These are phyloP conservation scores for Diplocarpon rosae DNA, from an alignment of 2,329 filamentous ascomycete genomes.

Conservation along the genomic window DNA sequence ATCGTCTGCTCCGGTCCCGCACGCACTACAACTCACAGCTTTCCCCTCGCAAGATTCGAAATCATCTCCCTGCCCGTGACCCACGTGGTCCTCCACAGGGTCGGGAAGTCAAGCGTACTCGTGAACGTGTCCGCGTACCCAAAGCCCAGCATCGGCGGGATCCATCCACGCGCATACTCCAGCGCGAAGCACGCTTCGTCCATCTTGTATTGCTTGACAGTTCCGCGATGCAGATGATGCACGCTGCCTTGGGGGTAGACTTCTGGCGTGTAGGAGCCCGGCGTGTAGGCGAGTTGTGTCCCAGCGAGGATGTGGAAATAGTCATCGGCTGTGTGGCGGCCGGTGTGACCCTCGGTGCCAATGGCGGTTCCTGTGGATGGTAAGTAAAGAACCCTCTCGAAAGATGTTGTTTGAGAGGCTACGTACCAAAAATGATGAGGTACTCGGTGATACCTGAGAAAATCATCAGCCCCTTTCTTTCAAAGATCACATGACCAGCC, in stretches of 20 bases:
- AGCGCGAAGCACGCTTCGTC: constrained; percentile 66
- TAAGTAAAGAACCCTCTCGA: background rate
- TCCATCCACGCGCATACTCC: constrained; percentile 81
- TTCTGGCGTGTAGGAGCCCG: constrained; percentile 56
- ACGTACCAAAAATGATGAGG: constrained; percentile 66
- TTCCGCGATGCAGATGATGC: constrained; percentile 61
- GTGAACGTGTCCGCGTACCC: constrained; percentile 72
- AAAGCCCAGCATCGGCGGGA: constrained; percentile 86
- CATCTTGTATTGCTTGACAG: constrained; percentile 77
- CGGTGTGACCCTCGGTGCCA: constrained; percentile 80
- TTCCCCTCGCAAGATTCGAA: constrained; percentile 56
- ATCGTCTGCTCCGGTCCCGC: background rate
- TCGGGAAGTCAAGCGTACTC: constrained; percentile 77
- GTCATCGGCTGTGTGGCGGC: constrained; percentile 84
- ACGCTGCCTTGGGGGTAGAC: constrained; percentile 58
- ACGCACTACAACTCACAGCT: constrained; percentile 36
- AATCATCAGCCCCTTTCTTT: background rate
- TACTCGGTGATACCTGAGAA: constrained; percentile 66
- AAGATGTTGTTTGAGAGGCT: constrained; percentile 4
- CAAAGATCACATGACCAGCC: background rate
- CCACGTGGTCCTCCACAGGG: constrained; percentile 65
- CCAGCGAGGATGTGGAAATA: constrained; percentile 87
- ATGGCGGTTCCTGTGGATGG: constrained; percentile 49
- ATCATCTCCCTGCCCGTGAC: constrained; percentile 72
- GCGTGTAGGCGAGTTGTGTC: constrained; percentile 63